Percentiles rank a stretch among this genome's conserved stretches.
phyloP scores from a whole-genome alignment of 2,329 filamentous ascomycete genomes.

The Microsporum canis region DNA sequence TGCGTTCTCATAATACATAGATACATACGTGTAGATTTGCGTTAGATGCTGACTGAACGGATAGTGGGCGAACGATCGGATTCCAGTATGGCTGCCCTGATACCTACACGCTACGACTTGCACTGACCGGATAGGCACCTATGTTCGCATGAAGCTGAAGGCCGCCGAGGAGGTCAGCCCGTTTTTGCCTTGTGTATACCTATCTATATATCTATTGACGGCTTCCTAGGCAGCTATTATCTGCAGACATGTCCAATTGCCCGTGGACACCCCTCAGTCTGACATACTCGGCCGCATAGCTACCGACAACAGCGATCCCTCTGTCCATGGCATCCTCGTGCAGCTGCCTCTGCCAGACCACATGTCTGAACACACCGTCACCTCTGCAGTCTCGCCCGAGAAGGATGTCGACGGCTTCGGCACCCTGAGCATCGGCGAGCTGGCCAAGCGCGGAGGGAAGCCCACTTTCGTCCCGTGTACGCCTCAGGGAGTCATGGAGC shows the following conservation, averaged over 20 bases:
- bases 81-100: conserved; percentile 54
- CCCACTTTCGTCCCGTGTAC: conserved; percentile 92
- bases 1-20: conserved; percentile 32
- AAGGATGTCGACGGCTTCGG: conserved; percentile 99
- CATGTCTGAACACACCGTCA: conserved; percentile 81
- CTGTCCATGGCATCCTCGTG: conserved; percentile 84
- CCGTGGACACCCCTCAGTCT: conserved; percentile 66
- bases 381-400: conserved; percentile 78
- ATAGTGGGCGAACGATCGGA: conserved; percentile 85
- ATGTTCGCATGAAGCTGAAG: conserved; percentile 99
- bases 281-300: conserved; percentile 77
- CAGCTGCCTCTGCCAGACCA: conserved; percentile 83
- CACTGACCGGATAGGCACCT: conserved; percentile 54
- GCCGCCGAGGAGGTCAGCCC: conserved; percentile 70
- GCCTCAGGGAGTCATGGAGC: conserved; percentile 90
- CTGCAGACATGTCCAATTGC: conserved; percentile 75
- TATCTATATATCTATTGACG: background rate
- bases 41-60: conserved; percentile 5
- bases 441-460: conserved; percentile 85
- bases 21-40: too few species aligned
- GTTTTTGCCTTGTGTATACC: background rate
- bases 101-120: conserved; percentile 5
- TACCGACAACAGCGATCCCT: conserved; percentile 72
- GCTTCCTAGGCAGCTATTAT: conserved; percentile 68
- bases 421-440: conserved; percentile 84